Base-by-base conservation (phyloP, 108 stramenopile genomes). In the Nitzschia palea region DNA sequence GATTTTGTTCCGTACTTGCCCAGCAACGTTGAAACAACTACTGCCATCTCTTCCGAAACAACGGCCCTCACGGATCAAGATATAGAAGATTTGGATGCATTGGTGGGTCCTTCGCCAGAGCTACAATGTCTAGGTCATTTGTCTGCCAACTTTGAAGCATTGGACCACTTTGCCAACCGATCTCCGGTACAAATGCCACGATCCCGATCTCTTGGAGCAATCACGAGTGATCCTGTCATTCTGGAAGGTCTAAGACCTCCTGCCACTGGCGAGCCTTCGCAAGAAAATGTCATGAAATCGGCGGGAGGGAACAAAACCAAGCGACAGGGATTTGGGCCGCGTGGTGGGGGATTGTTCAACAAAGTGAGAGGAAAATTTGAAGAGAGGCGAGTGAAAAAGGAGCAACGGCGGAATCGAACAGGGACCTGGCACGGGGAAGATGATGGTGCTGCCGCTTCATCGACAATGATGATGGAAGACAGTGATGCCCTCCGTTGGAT, bases 1-100 rank as follows among this genome's bases (percentile, higher is more conserved):
- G 59, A 66, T 27, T 74, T 74, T 62, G 51, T 74, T 1, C 73
- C 73, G 1, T 74, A 70, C 42, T 25, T 60, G 14, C 59, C 59
- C 59, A 40, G 20, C 9, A 8, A 3, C n/a, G 40, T 14, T 10
- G 33, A 6, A 2, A 2, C 35, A 8, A 40, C 31, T 20, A 43
- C 15, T 3, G 59, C 36, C 8, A 40, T 40, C 9, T 12, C 2
- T 0, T 23, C 1, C 2, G n/a, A 43, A 26, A 26, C 18, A 23
- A 43, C 37, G 14, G 18, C 20, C 10, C n/a, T 60, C 5, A 42
- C 59, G 8, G 59, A 60, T 22, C 22, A 40, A 31, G 59, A 60
- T 6, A 22, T 60, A 2, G 59, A 40, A 25, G 59, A 28, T 5
- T 42, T 60, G 59, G 33, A 60, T 60, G n/a, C n/a, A n/a, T 3